Base-by-base conservation (phyloP, 2,329 filamentous ascomycete species). In the Macrophomina tecta region DNA sequence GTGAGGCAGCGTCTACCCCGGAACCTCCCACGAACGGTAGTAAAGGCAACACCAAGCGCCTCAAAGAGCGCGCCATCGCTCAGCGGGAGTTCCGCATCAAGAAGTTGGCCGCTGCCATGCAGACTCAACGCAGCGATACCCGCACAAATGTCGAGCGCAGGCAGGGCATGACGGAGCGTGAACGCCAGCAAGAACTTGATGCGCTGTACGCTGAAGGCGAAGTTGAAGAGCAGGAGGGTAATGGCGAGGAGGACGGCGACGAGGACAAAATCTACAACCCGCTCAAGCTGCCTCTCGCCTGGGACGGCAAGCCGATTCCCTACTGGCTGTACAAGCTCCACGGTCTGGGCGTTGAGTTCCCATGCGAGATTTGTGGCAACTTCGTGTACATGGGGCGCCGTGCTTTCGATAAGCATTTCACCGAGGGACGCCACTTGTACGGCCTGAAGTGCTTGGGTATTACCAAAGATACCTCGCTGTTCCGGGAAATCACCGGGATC, bases 371-470 rank as follows among this genome's bases (percentile, higher is more conserved):
- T 66, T 65, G 63, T 42, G 95, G 95, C 66, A 98, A 98, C 79
- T 97, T 93, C 75, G 93, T 97, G n/a, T 98, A 98, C 82, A 97
- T 97, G 91, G 95, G 95, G 16, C 87, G 95, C 30, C 88, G 95
- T 60, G 94, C 94, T 1, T 99, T 97, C 73, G 95, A 99, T 77
- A 99, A 99, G 83, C 95, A 99, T 78, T 99, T 99, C 82, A 96
- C 94, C 72, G 95, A 99, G 79, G 89, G 92, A 8, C 85, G 93
- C 64, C 95, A 99, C 76, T 91, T 98, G 58, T 95, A 97, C 76
- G 95, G 95, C 0, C 82, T 99, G 71, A 95, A 96, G 78, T 97
- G 94, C 75, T 82, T 99, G 61, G 96, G 96, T 23, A 95, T 99
- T 76, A 96, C 90, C 65, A 66, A 66, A 32, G 63, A 7, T 75